Base-by-base conservation (phyloP, 257 asterid genomes). In the Eucommia ulmoides region DNA sequence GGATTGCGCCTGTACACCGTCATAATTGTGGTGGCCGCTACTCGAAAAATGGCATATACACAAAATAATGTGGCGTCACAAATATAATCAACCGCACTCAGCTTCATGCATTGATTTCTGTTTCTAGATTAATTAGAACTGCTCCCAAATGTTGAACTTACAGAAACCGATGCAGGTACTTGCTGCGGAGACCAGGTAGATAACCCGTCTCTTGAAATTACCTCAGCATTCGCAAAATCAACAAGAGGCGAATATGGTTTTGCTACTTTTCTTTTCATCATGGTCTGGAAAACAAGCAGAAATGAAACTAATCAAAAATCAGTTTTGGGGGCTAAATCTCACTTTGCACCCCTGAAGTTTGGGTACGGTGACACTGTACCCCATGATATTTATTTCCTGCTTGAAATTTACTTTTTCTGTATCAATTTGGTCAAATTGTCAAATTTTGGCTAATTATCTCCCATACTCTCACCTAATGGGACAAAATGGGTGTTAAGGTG, bases 191-290 rank as follows among this genome's bases (percentile, higher is more conserved):
- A 79, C 59, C 73, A 58, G 22, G 64, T 56, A 47, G 62, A 67
- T 17, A 53, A 60, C 41, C 85, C 89, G 4, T 62, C 65, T 55
- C 65, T 75, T 15, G 79, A 63, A 62, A 53, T 64, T 48, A 47
- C 68, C 58, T 74, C 79, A 25, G 53, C 4, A 45, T 60, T 45
- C 53, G 50, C 69, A 49, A 55, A 54, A 52, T 88, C 94, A 42
- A 76, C 55, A 24, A 23, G 23, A 3, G 98, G 98, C 23, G 93
- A 76, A 55, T 91, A 91, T 46, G 98, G 98, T 62, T 74, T 81
- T 22, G 78, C 73, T 58, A 77, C 93, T 63, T 91, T 91, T 62
- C 84, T 72, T 70, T 72, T 78, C 63, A 52, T 69, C 54, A 71
- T 60, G 17, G 68, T 92, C 98, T 88, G 85, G 45, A 54, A 58